These are phyloP conservation scores for Wickerhamomyces strasburgensis DNA, from an alignment of 805 yeast species.

Conservation along the genomic window DNA sequence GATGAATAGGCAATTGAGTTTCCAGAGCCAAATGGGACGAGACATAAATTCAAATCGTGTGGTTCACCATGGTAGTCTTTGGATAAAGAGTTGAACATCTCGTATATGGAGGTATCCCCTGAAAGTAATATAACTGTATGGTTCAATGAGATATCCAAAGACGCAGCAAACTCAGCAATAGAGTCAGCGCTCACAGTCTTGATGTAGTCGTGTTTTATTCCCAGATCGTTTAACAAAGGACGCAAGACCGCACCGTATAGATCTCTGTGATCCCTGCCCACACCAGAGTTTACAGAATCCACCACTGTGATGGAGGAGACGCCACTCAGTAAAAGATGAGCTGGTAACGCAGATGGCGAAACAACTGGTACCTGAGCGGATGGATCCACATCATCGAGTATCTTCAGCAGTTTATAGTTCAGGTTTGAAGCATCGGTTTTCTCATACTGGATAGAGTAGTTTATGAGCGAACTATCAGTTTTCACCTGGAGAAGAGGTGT, in stretches of 20 bases:
- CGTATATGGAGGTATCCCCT: constrained; percentile 84
- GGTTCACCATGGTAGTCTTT: constrained; percentile 7
- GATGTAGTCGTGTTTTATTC: constrained; percentile 35
- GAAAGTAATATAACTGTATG: constrained; percentile 59
- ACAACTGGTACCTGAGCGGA: not conserved
- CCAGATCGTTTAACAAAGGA: constrained; percentile 41
- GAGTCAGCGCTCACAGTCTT: constrained; percentile 37
- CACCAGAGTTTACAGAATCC: constrained; percentile 35
- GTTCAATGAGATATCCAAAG: constrained; percentile 19
- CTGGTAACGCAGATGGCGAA: constrained; percentile 3
- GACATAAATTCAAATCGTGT: constrained; percentile 20
- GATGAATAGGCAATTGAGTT: constrained; percentile 71
- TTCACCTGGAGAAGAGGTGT: not conserved
- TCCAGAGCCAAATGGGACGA: constrained; percentile 80
- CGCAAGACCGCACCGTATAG: constrained; percentile 38
- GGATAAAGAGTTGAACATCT: constrained; percentile 52
- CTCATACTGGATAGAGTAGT: not conserved
- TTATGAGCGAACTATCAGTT: not conserved
- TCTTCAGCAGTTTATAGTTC: constrained; percentile 3
- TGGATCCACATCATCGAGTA: not conserved
- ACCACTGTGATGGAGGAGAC: constrained; percentile 22
- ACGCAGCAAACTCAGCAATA: constrained; percentile 35
- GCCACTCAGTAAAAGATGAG: constrained; percentile 1
- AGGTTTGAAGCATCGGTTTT: constrained; percentile 1
- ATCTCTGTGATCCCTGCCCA: constrained; percentile 31